Base-by-base conservation (phyloP, 2,329 filamentous ascomycete genomes). In the Stachybotrys chlorohalonatus region DNA sequence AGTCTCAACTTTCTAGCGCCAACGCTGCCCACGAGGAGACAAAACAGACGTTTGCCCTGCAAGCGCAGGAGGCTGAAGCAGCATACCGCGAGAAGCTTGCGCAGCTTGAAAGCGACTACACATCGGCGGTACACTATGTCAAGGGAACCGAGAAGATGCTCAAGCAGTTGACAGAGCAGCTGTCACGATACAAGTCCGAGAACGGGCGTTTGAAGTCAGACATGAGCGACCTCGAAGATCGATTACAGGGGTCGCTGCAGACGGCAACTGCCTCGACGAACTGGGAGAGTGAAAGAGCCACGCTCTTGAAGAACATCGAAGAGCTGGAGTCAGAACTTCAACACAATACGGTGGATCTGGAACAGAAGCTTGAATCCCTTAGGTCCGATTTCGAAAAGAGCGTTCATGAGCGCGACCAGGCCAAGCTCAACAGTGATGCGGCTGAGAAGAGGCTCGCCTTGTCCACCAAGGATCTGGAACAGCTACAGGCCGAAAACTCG, bases 91-190 rank as follows among this genome's bases (percentile, higher is more conserved):
- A 96, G 68, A 96, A 96, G 70, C 80, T 99, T 53, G 83, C 90
- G 56, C 92, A 96, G 67, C 83, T 99, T 36, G 92, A 97, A 72
- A 95, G 92, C 67, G 94, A 99, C 69, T 96, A 99, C 68, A 91
- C 96, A 70, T 96, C 94, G 47, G 93, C 94, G 15, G 92, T 97
- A 52, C 94, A 96, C 71, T 99, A 99, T 66, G 90, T 99, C 62
- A 95, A 96, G 72, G 94, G 94, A 56, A 97, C 94, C 1, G 94
- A 99, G 73, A 97, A 96, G 80, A 96, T 99, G 91, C 82, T 99
- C 51, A 92, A 94, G 72, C 93, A 95, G 70, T 93, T 99, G 80
- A 97, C 97, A 75, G 91, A 96, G 65, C 94, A 99, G 73, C 79
- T 99, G n/a, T 80, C 87, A 54, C 89, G 91, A 55, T 94, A 95